phyloP scores from a whole-genome alignment of 2,329 filamentous ascomycete genomes.

The Claviceps sp. region DNA sequence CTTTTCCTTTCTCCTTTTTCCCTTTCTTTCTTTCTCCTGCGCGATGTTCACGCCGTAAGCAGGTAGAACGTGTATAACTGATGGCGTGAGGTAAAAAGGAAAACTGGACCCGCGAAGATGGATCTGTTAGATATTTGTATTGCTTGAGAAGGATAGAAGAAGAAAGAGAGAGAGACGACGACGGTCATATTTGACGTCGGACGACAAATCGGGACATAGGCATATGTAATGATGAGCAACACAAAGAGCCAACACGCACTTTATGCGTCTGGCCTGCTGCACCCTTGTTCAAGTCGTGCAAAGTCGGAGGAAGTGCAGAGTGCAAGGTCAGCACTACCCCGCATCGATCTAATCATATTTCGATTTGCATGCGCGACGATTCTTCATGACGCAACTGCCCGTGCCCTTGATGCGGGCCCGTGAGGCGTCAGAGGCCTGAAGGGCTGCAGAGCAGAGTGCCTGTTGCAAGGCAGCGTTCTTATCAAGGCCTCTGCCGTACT shows the following conservation, averaged over 20 bases:
- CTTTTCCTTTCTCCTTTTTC: not conserved
- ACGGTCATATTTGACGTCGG: slow-evolving; percentile 1
- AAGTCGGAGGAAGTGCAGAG: not conserved
- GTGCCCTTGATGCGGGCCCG: not conserved
- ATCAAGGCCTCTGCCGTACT: not conserved
- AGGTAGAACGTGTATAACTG: not conserved
- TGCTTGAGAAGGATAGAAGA: not conserved
- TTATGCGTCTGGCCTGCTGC: not conserved
- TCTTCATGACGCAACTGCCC: slow-evolving; percentile 5
- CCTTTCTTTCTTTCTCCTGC: not conserved
- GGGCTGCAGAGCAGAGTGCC: not conserved
- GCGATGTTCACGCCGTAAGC: not conserved
- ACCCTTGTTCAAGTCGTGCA: not conserved
- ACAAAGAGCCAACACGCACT: not conserved
- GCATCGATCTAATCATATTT: slow-evolving; percentile 2
- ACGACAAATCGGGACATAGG: not conserved
- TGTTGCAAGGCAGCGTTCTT: not conserved
- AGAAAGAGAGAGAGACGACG: not conserved
- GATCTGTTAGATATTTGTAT: too few species aligned
- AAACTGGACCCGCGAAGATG: not conserved
- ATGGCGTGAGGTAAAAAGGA: not conserved
- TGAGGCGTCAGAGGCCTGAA: not conserved
- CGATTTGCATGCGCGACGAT: not conserved
- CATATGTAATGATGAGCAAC: slow-evolving; percentile 3
- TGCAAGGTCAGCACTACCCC: not conserved